phyloP scores from a whole-genome alignment of 768 basidiomycete species.

The Coprinellus micaceus region DNA sequence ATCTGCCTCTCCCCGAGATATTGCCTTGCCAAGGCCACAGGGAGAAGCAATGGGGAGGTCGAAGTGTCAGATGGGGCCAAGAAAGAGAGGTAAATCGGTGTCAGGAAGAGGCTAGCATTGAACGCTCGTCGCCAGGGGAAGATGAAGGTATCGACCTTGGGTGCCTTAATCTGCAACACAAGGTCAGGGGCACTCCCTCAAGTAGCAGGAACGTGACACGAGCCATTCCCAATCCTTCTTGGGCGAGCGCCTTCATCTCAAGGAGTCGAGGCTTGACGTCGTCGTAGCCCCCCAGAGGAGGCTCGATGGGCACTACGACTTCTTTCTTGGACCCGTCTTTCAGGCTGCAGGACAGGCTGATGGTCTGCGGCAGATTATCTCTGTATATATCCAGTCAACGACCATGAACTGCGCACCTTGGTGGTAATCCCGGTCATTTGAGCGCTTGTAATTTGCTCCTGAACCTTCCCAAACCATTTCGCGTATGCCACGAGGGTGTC shows the following conservation, averaged over 20 bases:
- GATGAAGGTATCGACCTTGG: conserved; percentile 56
- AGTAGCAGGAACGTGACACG: conserved; percentile 17
- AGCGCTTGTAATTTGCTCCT: conserved; percentile 53
- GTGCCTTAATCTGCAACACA: conserved; percentile 50
- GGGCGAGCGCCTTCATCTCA: conserved; percentile 76
- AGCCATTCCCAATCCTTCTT: conserved; percentile 79
- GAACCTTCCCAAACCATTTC: conserved; percentile 68
- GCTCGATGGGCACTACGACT: conserved; percentile 59
- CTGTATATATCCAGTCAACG: neutral
- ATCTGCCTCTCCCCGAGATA: conserved; percentile 24
- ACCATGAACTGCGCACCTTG: conserved; percentile 40
- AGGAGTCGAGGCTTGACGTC: conserved; percentile 79
- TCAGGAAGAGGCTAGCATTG: neutral
- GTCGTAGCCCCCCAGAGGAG: conserved; percentile 69
- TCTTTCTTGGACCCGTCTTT: conserved; percentile 45
- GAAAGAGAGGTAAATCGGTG: neutral
- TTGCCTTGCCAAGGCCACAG: conserved; percentile 30
- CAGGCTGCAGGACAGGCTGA: conserved; percentile 63
- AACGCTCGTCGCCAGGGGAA: conserved; percentile 28
- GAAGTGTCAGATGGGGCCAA: conserved; percentile 20
- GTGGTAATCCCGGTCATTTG: conserved; percentile 68
- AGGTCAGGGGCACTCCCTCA: neutral
- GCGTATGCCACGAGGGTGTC: conserved; percentile 85
- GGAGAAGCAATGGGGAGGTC: conserved; percentile 25
- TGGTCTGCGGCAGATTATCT: conserved; percentile 42